A percentile compares a stretch with the other conserved stretches of the same genome.
phyloP scores from a whole-genome alignment of 352 stramenopile species.

The Phytophthora quininea region DNA sequence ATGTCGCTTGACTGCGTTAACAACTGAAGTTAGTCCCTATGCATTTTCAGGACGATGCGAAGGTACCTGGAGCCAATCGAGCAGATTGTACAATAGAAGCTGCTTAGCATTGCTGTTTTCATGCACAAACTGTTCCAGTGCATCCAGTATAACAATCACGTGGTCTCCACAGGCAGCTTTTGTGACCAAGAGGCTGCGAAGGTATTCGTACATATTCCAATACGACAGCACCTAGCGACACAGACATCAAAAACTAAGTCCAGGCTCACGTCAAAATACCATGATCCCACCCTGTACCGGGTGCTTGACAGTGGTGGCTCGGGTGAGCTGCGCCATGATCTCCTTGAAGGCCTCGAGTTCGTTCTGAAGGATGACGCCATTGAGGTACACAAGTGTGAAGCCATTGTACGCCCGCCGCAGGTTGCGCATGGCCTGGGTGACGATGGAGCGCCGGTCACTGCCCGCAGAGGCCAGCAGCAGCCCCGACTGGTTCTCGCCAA shows the following conservation, averaged over 20 bases:
- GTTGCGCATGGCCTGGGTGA: conserved; percentile 54
- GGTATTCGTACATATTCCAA: conserved; percentile 86
- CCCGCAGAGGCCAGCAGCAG: conserved; percentile 70
- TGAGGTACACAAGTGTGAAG: conserved; percentile 79
- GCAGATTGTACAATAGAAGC: conserved; percentile 83
- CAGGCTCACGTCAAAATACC: neutral
- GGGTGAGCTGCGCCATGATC: conserved; percentile 71
- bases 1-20: conserved; percentile 67
- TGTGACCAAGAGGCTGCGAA: conserved; percentile 65
- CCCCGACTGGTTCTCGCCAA: conserved; percentile 81
- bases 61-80: conserved; percentile 81
- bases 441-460: conserved; percentile 53
- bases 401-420: conserved; percentile 42
- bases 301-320: conserved; percentile 63
- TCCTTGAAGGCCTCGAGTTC: conserved; percentile 89
- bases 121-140: conserved; percentile 77
- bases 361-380: conserved; percentile 79
- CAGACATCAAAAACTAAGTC: neutral
- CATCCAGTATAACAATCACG: conserved; percentile 76
- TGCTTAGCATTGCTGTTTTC: conserved; percentile 73
- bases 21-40: neutral
- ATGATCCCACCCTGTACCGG: conserved; percentile 32
- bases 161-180: conserved; percentile 55
- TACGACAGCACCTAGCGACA: conserved; percentile 60
- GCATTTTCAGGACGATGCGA: neutral